Evolutionary conservation across 2,329 filamentous ascomycete genomes (phyloP).

Genomic region (Graphilbum sp.): DNA sequence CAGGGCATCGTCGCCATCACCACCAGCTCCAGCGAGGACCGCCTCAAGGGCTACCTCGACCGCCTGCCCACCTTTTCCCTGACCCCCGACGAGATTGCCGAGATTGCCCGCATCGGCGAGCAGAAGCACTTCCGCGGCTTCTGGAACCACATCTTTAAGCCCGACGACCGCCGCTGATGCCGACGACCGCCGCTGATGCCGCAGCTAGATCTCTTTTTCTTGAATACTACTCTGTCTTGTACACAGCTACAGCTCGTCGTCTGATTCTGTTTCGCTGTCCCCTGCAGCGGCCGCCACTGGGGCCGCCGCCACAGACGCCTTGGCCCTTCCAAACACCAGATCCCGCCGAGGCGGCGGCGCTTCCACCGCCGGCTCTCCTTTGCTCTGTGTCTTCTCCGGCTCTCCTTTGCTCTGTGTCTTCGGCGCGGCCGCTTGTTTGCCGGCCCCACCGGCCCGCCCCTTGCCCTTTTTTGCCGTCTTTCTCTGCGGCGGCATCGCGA

Average conservation of each 20-base stretch:
- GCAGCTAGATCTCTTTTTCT: background rate
- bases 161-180: conserved; percentile 25
- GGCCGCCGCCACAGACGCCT: conserved; percentile 12
- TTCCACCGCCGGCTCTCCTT: conserved; percentile 4
- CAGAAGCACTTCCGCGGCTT: conserved; percentile 46
- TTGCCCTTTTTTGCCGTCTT: background rate
- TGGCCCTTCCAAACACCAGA: conserved; percentile 6
- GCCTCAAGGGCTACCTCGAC: conserved; percentile 38
- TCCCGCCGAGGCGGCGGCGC: conserved; percentile 13
- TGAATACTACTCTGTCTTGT: too few relatives aligned
- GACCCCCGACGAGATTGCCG: conserved; percentile 38
- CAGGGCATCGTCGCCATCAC: conserved; percentile 42
- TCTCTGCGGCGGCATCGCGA: background rate
- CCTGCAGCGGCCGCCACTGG: conserved; percentile 6
- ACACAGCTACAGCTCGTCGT: conserved; percentile 40
- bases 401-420: background rate
- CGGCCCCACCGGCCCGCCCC: background rate
- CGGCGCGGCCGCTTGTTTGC: background rate
- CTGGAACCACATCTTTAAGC: conserved; percentile 35
- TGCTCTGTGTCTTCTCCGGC: background rate
- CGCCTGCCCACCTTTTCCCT: conserved; percentile 39
- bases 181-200: background rate
- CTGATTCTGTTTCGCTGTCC: conserved; percentile 34
- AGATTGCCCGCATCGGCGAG: conserved; percentile 37
- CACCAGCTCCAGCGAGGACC: conserved; percentile 40